Percentiles rank a stretch among this genome's conserved stretches.
phyloP scores from a whole-genome alignment of 805 yeast species.

The Dipodascus geniculatus region DNA sequence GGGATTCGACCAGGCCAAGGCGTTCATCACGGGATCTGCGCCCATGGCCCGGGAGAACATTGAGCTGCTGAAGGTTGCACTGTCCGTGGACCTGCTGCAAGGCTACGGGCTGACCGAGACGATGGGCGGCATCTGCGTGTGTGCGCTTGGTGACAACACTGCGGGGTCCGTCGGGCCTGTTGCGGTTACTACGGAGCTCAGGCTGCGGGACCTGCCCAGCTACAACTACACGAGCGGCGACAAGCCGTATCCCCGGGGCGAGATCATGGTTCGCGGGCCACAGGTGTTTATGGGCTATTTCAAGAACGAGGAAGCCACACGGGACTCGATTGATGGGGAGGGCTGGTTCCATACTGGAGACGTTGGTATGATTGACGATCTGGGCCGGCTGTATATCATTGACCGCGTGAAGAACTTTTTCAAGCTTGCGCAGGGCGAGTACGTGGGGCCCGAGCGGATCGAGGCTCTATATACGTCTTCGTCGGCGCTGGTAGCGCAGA shows the following conservation, averaged over 20 bases:
- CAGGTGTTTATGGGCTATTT: constrained; percentile 46
- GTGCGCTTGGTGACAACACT: constrained; percentile 32
- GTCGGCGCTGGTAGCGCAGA: constrained; percentile 40
- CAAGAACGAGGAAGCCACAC: constrained; percentile 45
- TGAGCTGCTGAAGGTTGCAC: constrained; percentile 47
- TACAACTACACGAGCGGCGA: constrained; percentile 39
- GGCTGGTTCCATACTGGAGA: constrained; percentile 66
- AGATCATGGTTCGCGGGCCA: constrained; percentile 52
- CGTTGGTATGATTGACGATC: constrained; percentile 39
- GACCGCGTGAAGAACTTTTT: constrained; percentile 75
- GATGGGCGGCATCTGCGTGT: constrained; percentile 45
- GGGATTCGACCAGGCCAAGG: constrained; percentile 36
- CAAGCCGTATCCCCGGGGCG: constrained; percentile 42
- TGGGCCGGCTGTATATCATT: constrained; percentile 48
- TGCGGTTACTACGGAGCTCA: constrained; percentile 42
- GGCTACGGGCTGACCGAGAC: constrained; percentile 74
- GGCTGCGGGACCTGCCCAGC: constrained; percentile 52
- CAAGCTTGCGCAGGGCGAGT: constrained; percentile 55
- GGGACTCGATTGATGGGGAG: constrained; percentile 37
- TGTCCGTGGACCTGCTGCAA: constrained; percentile 44
- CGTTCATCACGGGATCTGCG: constrained; percentile 49
- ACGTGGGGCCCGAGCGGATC: constrained; percentile 65
- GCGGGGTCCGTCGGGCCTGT: constrained; percentile 54
- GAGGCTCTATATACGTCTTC: constrained; percentile 50
- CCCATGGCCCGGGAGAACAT: constrained; percentile 56